A percentile compares a stretch with the other conserved stretches of the same genome.
Evolutionary conservation across 1,284 basidiomycete genomes (phyloP).

Genomic region (Flammula alnicola): DNA sequence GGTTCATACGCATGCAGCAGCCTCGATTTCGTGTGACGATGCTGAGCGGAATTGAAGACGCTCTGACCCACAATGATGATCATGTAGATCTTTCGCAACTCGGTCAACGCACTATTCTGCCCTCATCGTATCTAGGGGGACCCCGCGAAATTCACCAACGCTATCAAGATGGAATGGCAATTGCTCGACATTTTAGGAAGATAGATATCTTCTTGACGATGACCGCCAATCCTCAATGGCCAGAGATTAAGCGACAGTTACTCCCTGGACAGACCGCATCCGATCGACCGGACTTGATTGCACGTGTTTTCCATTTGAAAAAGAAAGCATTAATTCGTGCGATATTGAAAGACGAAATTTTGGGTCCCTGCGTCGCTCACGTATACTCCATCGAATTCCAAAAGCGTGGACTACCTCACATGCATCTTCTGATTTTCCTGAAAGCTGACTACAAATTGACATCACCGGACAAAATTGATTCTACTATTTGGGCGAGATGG

Average conservation of each 20-base stretch:
- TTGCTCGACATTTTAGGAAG: slow-evolving; percentile 35
- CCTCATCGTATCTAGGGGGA: slow-evolving; percentile 42
- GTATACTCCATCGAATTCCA: slow-evolving; percentile 55
- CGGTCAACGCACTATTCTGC: slow-evolving; percentile 40
- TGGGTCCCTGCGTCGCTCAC: slow-evolving; percentile 23
- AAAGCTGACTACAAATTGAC: slow-evolving; percentile 31
- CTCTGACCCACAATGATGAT: slow-evolving; percentile 28
- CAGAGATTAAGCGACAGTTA: slow-evolving; percentile 43
- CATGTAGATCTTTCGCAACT: slow-evolving; percentile 29
- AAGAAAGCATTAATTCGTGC: slow-evolving; percentile 19
- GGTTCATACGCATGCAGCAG: slow-evolving; percentile 40
- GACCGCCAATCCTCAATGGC: slow-evolving; percentile 50
- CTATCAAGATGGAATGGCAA: slow-evolving; percentile 48
- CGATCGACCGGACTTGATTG: slow-evolving; percentile 47
- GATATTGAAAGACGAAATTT: slow-evolving; percentile 21
- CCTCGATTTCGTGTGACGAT: slow-evolving; percentile 36
- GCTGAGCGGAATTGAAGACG: slow-evolving; percentile 41
- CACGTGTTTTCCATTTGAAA: slow-evolving; percentile 27
- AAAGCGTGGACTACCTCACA: slow-evolving; percentile 51
- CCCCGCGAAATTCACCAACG: slow-evolving; percentile 43
- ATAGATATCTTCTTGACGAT: slow-evolving; percentile 50
- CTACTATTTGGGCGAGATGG: slow-evolving; percentile 40
- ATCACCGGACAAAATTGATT: slow-evolving; percentile 41
- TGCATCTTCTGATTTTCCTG: slow-evolving; percentile 49
- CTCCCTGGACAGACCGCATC: slow-evolving; percentile 38